Evolutionary conservation across 1,284 basidiomycete species (phyloP), one percentile per base, ranked within the genome.

Genomic region (Rugosomyces carneus): DNA sequence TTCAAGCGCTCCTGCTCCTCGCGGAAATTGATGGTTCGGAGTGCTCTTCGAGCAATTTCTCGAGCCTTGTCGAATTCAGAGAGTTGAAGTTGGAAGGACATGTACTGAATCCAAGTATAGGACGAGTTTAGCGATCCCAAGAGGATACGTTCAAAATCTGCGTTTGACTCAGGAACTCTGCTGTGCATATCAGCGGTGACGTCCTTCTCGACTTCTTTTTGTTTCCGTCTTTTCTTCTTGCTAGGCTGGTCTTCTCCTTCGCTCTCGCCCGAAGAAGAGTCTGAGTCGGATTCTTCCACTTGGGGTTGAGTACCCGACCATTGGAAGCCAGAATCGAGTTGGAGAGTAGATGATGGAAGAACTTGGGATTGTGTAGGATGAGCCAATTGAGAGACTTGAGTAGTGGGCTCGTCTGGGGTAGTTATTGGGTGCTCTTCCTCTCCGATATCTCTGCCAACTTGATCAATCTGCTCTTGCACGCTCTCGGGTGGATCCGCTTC

Each of bases 71-170:
- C 93, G 37, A 98, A 75, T 66, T 99, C 95, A 36, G 93, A 93
- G 11, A 99, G 80, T 56, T 94, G 92, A 3, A 99, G 74, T 55
- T 95, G 91, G 80, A 98, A 96, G 4, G 94, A 95, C 92, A 99
- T 98, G 66, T 95, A 99, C 65, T 97, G 95, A 51, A 99, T 88
- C 96, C 96, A 99, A 34, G 99, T 76, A 69, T 87, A 97, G 0
- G 97, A 99, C 10, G 93, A 97, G 65, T 97, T 93, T 3, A 96
- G 96, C 0, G 94, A 95, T n/a, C 91, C 89, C 21, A 98, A 76
- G 27, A 99, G 77, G 16, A 93, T 71, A 11, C 96, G 84, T 67
- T 99, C 96, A 59, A 97, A 99, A 61, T 99, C 95, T 38, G 88
- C 80, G 47, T 86, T 86, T 0, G 95, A 97, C 61, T 93, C 86